Evolutionary conservation across 1,284 basidiomycete genomes (phyloP), one percentile per base, ranked within the genome.

Genomic region (Melanopsichium pennsylvanicum): DNA sequence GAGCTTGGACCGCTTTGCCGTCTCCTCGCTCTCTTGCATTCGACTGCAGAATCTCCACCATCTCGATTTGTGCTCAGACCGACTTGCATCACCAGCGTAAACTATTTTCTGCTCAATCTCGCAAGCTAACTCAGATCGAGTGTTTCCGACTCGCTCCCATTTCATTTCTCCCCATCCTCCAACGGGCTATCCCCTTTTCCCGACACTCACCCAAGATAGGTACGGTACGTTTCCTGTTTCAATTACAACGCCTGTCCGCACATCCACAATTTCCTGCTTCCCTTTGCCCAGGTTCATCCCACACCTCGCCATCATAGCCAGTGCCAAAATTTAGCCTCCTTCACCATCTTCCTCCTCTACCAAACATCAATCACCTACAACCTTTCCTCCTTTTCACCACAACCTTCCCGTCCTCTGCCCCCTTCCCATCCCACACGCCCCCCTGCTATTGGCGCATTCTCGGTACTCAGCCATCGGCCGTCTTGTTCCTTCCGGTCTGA

Each of bases 121-220:
- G 11, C 19, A 32, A 31, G 19, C 19, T 27, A 31, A 23, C 19
- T 9, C 21, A 15, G 21, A 11, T 33, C 15, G n/a, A 6, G 19
- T n/a, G 26, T 36, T 36, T 41, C 32, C 33, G 26, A 34, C 49
- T 38, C 31, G 38, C 33, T 23, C 48, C 48, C 48, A 47, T 39
- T 51, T 59, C 56, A 51, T 59, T 39, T 47, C 26, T 29, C 11
- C 12, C 21, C 16, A 13, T 31, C 13, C 16, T 38, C 22, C 27
- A 15, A 33, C 33, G 34, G 40, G 23, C 33, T 26, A 34, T n/a
- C 31, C 33, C 15, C 38, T 29, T 29, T 25, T 16, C 21, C 42
- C 41, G 29, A 7, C 23, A 22, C 32, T 34, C 13, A 13, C 3
- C 16, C 11, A 5, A 46, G 35, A 35, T 46, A 18, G 38, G 44